These are phyloP conservation scores for Aspergillus panamensis DNA, from an alignment of 495 filamentous ascomycete genomes.

Conservation along the genomic window DNA sequence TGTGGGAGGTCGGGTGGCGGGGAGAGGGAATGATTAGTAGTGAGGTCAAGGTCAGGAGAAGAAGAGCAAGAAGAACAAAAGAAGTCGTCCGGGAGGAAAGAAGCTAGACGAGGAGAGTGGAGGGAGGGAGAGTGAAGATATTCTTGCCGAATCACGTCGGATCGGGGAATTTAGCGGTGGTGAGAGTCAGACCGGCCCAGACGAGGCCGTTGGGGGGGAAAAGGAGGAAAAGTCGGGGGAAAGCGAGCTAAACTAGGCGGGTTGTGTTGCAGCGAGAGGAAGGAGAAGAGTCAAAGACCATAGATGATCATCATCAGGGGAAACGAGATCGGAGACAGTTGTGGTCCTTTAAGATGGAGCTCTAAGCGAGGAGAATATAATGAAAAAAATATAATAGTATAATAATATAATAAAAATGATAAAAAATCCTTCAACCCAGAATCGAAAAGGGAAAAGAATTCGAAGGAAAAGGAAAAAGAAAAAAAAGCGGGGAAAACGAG, in stretches of 20 bases:
- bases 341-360: too few relatives aligned
- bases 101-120: not conserved
- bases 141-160: not conserved
- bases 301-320: too few relatives aligned
- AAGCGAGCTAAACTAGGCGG: not conserved
- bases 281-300: too few relatives aligned
- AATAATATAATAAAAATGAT: not conserved
- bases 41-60: constrained; percentile 7
- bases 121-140: not conserved
- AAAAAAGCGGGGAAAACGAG: not conserved
- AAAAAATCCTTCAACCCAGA: too few relatives aligned
- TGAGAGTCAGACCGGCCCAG: not conserved
- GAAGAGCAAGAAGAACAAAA: not conserved
- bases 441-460: too few relatives aligned
- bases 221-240: constrained; percentile 1
- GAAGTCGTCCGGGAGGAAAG: not conserved
- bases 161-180: not conserved
- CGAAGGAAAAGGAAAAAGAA: not conserved
- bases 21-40: constrained; percentile 5
- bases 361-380: too few relatives aligned
- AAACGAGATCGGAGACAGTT: too few relatives aligned
- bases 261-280: too few relatives aligned
- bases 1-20: too few relatives aligned
- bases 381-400: too few relatives aligned
- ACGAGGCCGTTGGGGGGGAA: not conserved